phyloP scores from a whole-genome alignment of 352 stramenopile species.

The Phytophthora citrophthora region DNA sequence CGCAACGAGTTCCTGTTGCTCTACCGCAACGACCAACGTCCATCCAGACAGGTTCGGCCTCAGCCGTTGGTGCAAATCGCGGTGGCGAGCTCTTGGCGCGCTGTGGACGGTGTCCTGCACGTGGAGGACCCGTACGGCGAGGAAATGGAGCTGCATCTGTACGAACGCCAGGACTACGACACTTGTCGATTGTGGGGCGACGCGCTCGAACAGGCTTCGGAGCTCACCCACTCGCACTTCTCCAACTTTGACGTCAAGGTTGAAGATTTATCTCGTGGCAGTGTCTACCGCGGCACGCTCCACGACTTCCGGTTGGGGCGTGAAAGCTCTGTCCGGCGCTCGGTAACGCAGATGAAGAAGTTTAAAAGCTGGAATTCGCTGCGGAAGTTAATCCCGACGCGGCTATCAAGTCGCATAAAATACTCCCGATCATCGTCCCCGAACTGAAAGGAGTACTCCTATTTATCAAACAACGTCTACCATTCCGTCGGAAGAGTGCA shows the following conservation, averaged over 20 bases:
- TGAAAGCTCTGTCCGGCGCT: conserved; percentile 26
- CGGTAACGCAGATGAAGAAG: conserved; percentile 46
- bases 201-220: conserved; percentile 59
- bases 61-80: conserved; percentile 70
- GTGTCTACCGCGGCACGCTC: conserved; percentile 68
- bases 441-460: conserved; percentile 16
- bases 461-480: conserved; percentile 22
- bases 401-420: conserved; percentile 33
- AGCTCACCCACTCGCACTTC: conserved; percentile 71
- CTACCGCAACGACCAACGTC: conserved; percentile 55
- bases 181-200: conserved; percentile 43
- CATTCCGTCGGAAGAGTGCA: conserved; percentile 27
- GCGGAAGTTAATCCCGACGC: conserved; percentile 33
- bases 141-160: conserved; percentile 78
- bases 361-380: conserved; percentile 44
- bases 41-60: conserved; percentile 42
- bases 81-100: conserved; percentile 54
- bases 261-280: conserved; percentile 61
- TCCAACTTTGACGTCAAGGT: conserved; percentile 68
- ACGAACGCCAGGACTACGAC: conserved; percentile 55
- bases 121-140: conserved; percentile 69
- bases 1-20: conserved; percentile 76
- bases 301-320: conserved; percentile 49
- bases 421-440: conserved; percentile 33
- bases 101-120: conserved; percentile 50